phyloP scores from a whole-genome alignment of 805 yeast genomes.

The Candida coleopterorum region DNA sequence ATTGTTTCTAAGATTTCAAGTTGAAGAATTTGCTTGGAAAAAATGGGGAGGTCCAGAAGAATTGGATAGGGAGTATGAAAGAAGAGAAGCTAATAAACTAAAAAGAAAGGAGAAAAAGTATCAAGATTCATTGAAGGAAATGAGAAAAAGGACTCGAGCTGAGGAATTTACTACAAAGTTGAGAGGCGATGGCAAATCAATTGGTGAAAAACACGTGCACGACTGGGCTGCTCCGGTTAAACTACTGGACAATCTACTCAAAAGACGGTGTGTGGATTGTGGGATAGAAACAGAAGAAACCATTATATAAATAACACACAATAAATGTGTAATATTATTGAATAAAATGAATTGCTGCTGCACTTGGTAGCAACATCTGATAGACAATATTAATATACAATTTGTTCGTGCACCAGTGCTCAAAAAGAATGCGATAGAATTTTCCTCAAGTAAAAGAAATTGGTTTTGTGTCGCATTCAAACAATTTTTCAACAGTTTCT shows the following conservation, averaged over 20 bases:
- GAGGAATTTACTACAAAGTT: slow-evolving; percentile 76
- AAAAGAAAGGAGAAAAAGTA: slow-evolving; percentile 75
- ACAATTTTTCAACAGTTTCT: slow-evolving; percentile 1
- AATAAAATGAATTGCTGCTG: background rate
- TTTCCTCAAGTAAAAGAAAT: background rate
- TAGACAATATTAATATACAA: too few relatives aligned
- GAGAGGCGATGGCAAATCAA: slow-evolving; percentile 46
- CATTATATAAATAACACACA: too few relatives aligned
- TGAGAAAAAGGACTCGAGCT: slow-evolving; percentile 90
- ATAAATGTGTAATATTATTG: background rate
- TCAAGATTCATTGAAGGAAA: slow-evolving; percentile 71
- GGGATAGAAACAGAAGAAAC: slow-evolving; percentile 83
- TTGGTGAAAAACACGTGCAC: slow-evolving; percentile 65
- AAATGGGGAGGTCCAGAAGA: slow-evolving; percentile 94
- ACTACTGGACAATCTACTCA: slow-evolving; percentile 36
- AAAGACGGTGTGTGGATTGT: slow-evolving; percentile 69
- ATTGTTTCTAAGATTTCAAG: slow-evolving; percentile 80
- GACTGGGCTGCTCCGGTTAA: slow-evolving; percentile 60
- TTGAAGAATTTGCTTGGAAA: slow-evolving; percentile 87
- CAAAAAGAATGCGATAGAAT: slow-evolving; percentile 6
- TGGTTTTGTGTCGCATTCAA: slow-evolving; percentile 2
- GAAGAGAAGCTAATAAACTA: slow-evolving; percentile 68
- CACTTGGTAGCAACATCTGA: too few relatives aligned
- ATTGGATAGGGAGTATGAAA: slow-evolving; percentile 87
- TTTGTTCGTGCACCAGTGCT: background rate